These are phyloP conservation scores for Marasmius oreades DNA, from an alignment of 1,284 basidiomycete species.

Conservation along the genomic window DNA sequence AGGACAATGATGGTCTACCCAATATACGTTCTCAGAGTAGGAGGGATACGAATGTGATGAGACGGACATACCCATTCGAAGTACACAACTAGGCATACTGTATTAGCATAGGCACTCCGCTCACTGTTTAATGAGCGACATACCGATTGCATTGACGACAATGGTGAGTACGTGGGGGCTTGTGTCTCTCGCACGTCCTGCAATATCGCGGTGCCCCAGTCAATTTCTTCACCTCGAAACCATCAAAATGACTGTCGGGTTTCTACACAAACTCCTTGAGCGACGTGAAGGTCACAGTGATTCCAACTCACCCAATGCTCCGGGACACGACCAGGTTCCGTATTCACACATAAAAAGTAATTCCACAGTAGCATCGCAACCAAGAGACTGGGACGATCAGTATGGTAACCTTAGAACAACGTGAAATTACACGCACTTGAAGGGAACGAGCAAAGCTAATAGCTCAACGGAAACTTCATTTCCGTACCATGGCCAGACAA, in stretches of 20 bases:
- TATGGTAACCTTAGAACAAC: slow-evolving; percentile 7
- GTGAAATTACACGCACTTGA: slow-evolving; percentile 63
- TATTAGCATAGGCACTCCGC: background rate
- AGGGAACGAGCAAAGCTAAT: slow-evolving; percentile 71
- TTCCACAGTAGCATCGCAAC: slow-evolving; percentile 83
- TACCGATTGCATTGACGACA: slow-evolving; percentile 83
- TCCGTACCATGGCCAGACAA: slow-evolving; percentile 92
- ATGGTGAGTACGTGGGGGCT: slow-evolving; percentile 83
- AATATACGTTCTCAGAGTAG: slow-evolving; percentile 7
- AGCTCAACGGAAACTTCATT: slow-evolving; percentile 67
- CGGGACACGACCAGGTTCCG: slow-evolving; percentile 85
- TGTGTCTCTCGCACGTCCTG: slow-evolving; percentile 71
- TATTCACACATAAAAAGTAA: slow-evolving; percentile 78
- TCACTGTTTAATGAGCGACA: slow-evolving; percentile 20
- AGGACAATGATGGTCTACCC: slow-evolving; percentile 86
- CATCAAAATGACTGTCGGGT: slow-evolving; percentile 70
- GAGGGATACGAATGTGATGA: background rate
- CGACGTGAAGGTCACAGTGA: slow-evolving; percentile 6
- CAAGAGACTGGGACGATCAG: slow-evolving; percentile 48
- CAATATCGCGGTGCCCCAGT: slow-evolving; percentile 81
- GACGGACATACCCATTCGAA: slow-evolving; percentile 68
- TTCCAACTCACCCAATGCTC: slow-evolving; percentile 63
- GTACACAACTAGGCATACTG: slow-evolving; percentile 54
- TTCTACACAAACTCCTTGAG: slow-evolving; percentile 39
- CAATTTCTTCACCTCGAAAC: slow-evolving; percentile 84